Evolutionary conservation across 2,329 filamentous ascomycete genomes (phyloP).

Genomic region (Cordyceps fumosorosea): DNA sequence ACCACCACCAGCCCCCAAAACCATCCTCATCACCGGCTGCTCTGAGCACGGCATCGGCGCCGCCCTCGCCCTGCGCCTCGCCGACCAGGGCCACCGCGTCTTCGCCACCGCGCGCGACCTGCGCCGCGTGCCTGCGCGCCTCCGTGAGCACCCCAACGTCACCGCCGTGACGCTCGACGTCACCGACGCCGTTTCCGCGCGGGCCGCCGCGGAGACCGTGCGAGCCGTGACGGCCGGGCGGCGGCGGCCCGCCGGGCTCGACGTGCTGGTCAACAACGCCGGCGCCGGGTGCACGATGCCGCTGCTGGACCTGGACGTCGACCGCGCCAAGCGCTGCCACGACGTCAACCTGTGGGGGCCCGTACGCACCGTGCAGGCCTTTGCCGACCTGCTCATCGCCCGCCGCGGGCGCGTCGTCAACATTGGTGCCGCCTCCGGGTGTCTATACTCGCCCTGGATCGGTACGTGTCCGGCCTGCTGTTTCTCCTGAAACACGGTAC

Average conservation of each 20-base stretch:
- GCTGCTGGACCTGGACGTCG: conserved; percentile 23
- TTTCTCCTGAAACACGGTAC: no score
- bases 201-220: conserved; percentile 16
- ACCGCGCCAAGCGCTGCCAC: conserved; percentile 29
- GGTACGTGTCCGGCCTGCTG: not conserved
- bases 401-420: conserved; percentile 23
- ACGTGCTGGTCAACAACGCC: conserved; percentile 21
- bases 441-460: conserved; percentile 7
- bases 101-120: conserved; percentile 26
- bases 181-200: conserved; percentile 22
- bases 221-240: conserved; percentile 7
- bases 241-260: conserved; percentile 13
- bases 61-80: conserved; percentile 19
- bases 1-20: not conserved
- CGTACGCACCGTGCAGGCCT: conserved; percentile 29
- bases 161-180: conserved; percentile 28
- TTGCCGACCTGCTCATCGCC: conserved; percentile 22
- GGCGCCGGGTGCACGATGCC: conserved; percentile 20
- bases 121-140: conserved; percentile 19
- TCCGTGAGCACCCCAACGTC: conserved; percentile 19
- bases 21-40: conserved; percentile 14
- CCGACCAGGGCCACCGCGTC: conserved; percentile 23
- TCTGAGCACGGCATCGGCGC: conserved; percentile 22
- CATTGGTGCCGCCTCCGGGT: not conserved
- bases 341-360: conserved; percentile 37